Conservation (phyloP, 2,329 filamentous ascomycete species). For the Malbranchea zuffiana region DNA sequence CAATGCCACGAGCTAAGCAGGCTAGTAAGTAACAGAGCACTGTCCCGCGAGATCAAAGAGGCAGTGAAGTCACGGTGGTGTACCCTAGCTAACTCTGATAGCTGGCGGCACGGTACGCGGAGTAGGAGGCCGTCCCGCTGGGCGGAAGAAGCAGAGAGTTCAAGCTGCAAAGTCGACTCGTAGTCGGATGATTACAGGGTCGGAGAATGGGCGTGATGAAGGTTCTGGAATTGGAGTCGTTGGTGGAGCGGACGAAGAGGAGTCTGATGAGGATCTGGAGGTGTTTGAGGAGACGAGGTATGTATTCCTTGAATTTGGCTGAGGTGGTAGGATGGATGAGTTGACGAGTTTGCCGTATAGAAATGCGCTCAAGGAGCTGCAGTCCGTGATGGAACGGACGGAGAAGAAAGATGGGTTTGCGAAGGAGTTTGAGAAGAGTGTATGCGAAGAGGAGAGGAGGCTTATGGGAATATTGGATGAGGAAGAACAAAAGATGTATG, state of each 20-base stretch:
- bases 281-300: slow-evolving; percentile 13
- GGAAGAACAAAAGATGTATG: slow-evolving; percentile 12
- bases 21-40: slow-evolving; percentile 5
- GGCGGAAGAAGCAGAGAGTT: no score
- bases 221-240: not conserved
- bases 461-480: slow-evolving; percentile 11
- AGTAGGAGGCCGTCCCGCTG: no score
- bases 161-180: not conserved
- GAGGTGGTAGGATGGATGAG: not conserved
- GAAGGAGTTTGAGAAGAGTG: slow-evolving; percentile 14
- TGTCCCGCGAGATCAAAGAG: no score
- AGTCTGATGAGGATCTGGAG: slow-evolving; percentile 7
- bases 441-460: slow-evolving; percentile 14
- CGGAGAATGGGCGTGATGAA: slow-evolving; percentile 4
- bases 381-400: slow-evolving; percentile 12
- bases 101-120: no score
- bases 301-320: not conserved
- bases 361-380: slow-evolving; percentile 13
- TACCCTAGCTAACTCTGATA: no score
- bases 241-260: slow-evolving; percentile 3
- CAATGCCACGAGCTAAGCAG: slow-evolving; percentile 5
- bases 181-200: not conserved
- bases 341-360: slow-evolving; percentile 6
- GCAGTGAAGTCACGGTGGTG: no score
- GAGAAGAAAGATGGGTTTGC: slow-evolving; percentile 15